Base-by-base conservation (phyloP, 2,329 filamentous ascomycete genomes). In the Hypoxylon sp. region DNA sequence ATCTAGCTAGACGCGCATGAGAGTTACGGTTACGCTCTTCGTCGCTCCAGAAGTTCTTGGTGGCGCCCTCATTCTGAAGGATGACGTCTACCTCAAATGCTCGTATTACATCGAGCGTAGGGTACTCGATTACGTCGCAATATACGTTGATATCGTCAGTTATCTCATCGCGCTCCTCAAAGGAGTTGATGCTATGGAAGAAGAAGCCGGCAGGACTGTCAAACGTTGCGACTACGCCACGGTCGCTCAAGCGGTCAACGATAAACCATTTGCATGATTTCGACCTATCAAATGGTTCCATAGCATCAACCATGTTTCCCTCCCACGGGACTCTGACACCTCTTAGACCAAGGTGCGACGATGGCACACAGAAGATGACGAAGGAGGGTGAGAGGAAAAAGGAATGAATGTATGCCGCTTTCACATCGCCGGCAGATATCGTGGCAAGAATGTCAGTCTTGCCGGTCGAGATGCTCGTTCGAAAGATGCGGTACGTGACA, bases 151-250 rank as follows among this genome's bases (percentile, higher is more conserved):
- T 64, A 0, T 75, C 76, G 0, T 76, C 73, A 1, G 83, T 80
- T 1, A 53, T 71, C 5, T 79, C 80, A 31, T 81, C 78, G 0
- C 74, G 70, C 69, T 92, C 86, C 74, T 95, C 92, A 77, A 90
- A 96, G 0, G 92, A 87, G 72, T 97, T 97, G 76, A 93, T 83
- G 0, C 87, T 88, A 79, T 97, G 93, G 78, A 97, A 97, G 79
- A 89, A 91, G 82, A 94, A 97, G 51, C 90, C 90, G 0, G 91
- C 86, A 0, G 87, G 84, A 14, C 88, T 91, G 17, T 90, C 86
- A 74, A 92, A 94, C 1, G 85, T 87, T 6, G 88, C 90, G 0
- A 96, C 85, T 0, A 96, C 81, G 0, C 93, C 92, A 52, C 84
- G 83, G 3, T 84, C 86, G 2, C 83, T 79, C 3, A 77, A 83